Conservation (phyloP, 2,329 filamentous ascomycete genomes). For the Spiromastix sp. region DNA sequence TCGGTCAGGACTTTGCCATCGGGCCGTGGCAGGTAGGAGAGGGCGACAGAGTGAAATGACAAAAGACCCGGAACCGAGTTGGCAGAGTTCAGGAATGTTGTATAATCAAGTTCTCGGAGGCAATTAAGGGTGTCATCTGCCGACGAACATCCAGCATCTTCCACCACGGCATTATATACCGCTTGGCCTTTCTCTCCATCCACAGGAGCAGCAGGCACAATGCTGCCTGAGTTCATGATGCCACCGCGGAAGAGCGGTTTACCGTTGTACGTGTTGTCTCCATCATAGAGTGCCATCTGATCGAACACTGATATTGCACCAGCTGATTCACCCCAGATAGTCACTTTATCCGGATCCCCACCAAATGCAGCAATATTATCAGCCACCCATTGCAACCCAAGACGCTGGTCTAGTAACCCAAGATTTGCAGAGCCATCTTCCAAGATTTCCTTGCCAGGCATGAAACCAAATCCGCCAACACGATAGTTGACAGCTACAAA, state of each 20-base stretch:
- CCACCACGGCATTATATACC: slow-evolving; percentile 39
- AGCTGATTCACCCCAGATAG: slow-evolving; percentile 66
- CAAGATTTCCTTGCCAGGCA: slow-evolving; percentile 58
- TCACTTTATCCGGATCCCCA: slow-evolving; percentile 67
- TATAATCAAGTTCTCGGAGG: slow-evolving; percentile 37
- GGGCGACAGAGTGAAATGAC: slow-evolving; percentile 56
- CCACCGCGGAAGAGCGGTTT: slow-evolving; percentile 63
- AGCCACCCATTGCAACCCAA: slow-evolving; percentile 64
- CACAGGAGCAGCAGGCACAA: slow-evolving; percentile 52
- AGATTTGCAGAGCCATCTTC: slow-evolving; percentile 59
- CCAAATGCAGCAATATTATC: slow-evolving; percentile 71
- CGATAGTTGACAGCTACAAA: slow-evolving; percentile 73
- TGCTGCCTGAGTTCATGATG: slow-evolving; percentile 66
- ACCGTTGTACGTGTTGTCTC: slow-evolving; percentile 64
- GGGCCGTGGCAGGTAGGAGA: slow-evolving; percentile 65
- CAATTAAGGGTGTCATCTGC: slow-evolving; percentile 37
- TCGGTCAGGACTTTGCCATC: slow-evolving; percentile 54
- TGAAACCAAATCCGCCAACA: slow-evolving; percentile 62
- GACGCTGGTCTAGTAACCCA: slow-evolving; percentile 61
- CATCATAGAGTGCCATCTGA: slow-evolving; percentile 65
- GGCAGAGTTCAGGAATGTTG: slow-evolving; percentile 47
- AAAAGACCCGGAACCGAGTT: slow-evolving; percentile 61
- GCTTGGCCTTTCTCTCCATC: slow-evolving; percentile 56
- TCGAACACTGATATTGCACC: slow-evolving; percentile 64
- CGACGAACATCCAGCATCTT: slow-evolving; percentile 34